A percentile compares a stretch with the other conserved stretches of the same genome.
Evolutionary conservation across 345 rosid genomes (phyloP).

Genomic region (Zanthoxylum bungeanum): DNA sequence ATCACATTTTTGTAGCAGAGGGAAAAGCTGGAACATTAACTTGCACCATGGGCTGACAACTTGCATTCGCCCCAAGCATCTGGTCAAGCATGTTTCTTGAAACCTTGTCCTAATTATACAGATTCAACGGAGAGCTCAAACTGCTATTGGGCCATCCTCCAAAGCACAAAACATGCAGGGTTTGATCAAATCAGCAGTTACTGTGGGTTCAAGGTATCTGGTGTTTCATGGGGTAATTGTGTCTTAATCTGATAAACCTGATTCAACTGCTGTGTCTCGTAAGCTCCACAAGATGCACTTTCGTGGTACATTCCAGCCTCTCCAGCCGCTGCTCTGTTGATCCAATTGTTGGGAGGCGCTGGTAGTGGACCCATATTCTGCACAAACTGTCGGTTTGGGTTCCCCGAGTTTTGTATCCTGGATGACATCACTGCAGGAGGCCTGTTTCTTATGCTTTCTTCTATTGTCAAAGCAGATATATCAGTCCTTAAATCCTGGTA

Average conservation of each 20-base stretch:
- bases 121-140: not conserved
- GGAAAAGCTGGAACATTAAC: not conserved
- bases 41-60: not conserved
- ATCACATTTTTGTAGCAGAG: not conserved
- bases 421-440: constrained; percentile 17
- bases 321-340: constrained; percentile 28
- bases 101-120: not conserved
- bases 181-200: constrained; percentile 3
- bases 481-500: constrained; percentile 45
- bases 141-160: not conserved
- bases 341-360: constrained; percentile 70
- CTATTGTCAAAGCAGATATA: constrained; percentile 48
- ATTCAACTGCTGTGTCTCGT: constrained; percentile 50
- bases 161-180: not conserved
- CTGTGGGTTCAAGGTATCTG: constrained; percentile 23
- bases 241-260: constrained; percentile 59
- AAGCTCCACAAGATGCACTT: constrained; percentile 29
- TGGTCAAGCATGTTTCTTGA: not conserved
- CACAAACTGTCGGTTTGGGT: constrained; percentile 30
- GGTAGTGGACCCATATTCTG: constrained; percentile 46
- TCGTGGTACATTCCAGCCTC: constrained; percentile 39
- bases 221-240: constrained; percentile 23
- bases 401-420: constrained; percentile 25
- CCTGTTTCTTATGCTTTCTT: constrained; percentile 43
- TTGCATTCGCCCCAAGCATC: not conserved